phyloP scores from a whole-genome alignment of 2,329 filamentous ascomycete species.

The Aspergillus sp. region DNA sequence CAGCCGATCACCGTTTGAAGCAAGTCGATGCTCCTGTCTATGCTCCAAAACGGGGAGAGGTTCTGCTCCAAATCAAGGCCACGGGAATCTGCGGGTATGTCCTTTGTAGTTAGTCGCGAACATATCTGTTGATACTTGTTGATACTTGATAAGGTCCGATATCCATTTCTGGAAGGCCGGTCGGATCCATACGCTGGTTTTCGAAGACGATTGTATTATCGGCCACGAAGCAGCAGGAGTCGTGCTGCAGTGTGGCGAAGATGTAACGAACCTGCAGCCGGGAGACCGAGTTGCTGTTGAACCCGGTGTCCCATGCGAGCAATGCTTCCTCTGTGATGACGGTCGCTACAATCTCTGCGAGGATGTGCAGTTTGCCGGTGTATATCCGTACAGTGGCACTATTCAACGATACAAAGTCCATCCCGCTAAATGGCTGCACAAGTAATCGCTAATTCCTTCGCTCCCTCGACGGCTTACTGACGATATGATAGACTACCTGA shows the following conservation, averaged over 20 bases:
- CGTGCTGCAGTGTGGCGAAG: conserved; percentile 52
- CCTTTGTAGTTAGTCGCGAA: neutral
- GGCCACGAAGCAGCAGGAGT: conserved; percentile 60
- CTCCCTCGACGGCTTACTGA: conserved; percentile 5
- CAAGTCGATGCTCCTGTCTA: conserved; percentile 51
- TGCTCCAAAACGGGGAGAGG: conserved; percentile 49
- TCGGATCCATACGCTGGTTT: conserved; percentile 55
- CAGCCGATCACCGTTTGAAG: conserved; percentile 54
- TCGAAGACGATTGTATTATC: conserved; percentile 58
- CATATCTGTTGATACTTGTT: neutral
- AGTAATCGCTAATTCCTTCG: conserved; percentile 7
- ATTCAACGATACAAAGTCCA: conserved; percentile 58
- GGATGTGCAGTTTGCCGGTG: conserved; percentile 55
- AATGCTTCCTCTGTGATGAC: conserved; percentile 53
- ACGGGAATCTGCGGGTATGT: conserved; percentile 58
- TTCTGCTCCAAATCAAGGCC: conserved; percentile 55
- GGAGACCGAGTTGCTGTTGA: conserved; percentile 61
- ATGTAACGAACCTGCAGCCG: conserved; percentile 46
- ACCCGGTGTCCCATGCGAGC: conserved; percentile 57
- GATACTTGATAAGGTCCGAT: conserved; percentile 46
- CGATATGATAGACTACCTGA: conserved; percentile 40
- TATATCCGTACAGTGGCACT: conserved; percentile 55
- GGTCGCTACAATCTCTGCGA: conserved; percentile 61
- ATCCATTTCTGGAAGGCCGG: conserved; percentile 64
- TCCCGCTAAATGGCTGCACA: conserved; percentile 54